These are phyloP conservation scores for Salvia rosmarinus DNA, from an alignment of 257 asterid genomes.

Conservation along the genomic window DNA sequence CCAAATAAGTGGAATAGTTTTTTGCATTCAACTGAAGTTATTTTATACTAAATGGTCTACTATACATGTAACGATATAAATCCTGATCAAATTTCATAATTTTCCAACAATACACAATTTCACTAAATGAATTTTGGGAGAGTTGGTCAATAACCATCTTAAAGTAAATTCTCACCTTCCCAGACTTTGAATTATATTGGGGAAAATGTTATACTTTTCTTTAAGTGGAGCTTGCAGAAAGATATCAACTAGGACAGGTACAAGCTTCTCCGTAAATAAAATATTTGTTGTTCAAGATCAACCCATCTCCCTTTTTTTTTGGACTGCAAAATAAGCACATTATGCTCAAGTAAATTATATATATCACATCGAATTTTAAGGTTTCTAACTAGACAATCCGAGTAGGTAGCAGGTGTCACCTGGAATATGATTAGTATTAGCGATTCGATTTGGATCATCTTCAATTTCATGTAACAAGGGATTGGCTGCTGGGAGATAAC, in stretches of 20 bases:
- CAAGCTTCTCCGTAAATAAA: slow-evolving; percentile 84
- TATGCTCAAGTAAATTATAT: slow-evolving; percentile 36
- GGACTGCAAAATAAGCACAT: slow-evolving; percentile 45
- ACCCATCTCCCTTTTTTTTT: slow-evolving; percentile 50
- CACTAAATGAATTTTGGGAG: slow-evolving; percentile 15
- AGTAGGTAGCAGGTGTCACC: slow-evolving; percentile 35
- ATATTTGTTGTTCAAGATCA: slow-evolving; percentile 41
- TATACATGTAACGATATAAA: background rate
- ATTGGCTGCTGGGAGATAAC: slow-evolving; percentile 76
- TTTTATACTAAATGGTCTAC: background rate
- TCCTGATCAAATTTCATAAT: slow-evolving; percentile 24
- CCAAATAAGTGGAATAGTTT: background rate
- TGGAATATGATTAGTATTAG: slow-evolving; percentile 41
- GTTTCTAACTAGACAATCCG: slow-evolving; percentile 27
- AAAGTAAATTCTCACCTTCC: slow-evolving; percentile 76
- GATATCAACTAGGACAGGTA: slow-evolving; percentile 75
- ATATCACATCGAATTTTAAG: slow-evolving; percentile 24
- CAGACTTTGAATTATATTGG: slow-evolving; percentile 75
- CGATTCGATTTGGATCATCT: slow-evolving; percentile 43
- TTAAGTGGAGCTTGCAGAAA: slow-evolving; percentile 76
- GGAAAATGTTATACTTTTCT: slow-evolving; percentile 60
- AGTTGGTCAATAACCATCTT: background rate
- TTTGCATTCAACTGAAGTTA: background rate
- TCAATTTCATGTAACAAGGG: slow-evolving; percentile 53
- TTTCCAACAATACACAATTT: background rate